phyloP scores from a whole-genome alignment of 2,329 filamentous ascomycete species.

The Penicillium brevicompactum region DNA sequence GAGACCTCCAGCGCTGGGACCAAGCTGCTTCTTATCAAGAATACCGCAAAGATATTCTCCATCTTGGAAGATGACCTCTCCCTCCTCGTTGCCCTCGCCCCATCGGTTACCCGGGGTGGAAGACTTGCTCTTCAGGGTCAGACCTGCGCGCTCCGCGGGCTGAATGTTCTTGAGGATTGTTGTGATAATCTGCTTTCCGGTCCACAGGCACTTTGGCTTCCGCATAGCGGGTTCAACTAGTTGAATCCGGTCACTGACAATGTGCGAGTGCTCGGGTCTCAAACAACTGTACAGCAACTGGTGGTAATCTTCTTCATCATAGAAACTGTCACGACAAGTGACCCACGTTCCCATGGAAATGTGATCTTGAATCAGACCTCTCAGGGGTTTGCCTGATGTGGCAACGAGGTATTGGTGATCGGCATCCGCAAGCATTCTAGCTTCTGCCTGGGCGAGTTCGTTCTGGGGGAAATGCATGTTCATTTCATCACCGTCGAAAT shows the following conservation, averaged over 20 bases:
- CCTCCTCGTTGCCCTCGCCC: slow-evolving; percentile 73
- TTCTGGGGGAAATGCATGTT: slow-evolving; percentile 99
- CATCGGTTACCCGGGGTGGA: slow-evolving; percentile 78
- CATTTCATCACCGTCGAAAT: slow-evolving; percentile 99
- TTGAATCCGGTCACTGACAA: slow-evolving; percentile 77
- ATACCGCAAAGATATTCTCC: slow-evolving; percentile 89
- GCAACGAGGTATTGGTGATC: slow-evolving; percentile 96
- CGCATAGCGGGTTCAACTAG: slow-evolving; percentile 78
- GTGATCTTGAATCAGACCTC: slow-evolving; percentile 98
- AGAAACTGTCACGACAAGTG: slow-evolving; percentile 89
- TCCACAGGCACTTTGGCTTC: slow-evolving; percentile 83
- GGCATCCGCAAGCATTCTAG: slow-evolving; percentile 89
- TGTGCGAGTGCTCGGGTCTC: slow-evolving; percentile 87
- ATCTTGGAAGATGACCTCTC: slow-evolving; percentile 76
- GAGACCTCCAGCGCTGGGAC: slow-evolving; percentile 80
- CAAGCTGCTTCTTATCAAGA: slow-evolving; percentile 93
- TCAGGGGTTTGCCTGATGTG: slow-evolving; percentile 87
- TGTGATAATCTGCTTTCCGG: slow-evolving; percentile 92
- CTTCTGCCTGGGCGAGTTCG: slow-evolving; percentile 89
- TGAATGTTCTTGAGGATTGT: slow-evolving; percentile 91
- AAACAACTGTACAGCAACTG: slow-evolving; percentile 90
- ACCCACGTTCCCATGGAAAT: slow-evolving; percentile 91
- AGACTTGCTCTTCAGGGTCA: slow-evolving; percentile 78
- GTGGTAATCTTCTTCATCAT: slow-evolving; percentile 84
- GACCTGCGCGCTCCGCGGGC: slow-evolving; percentile 71